Base-by-base conservation (phyloP, 2,329 filamentous ascomycete species). In the Talaromyces verruculosus region DNA sequence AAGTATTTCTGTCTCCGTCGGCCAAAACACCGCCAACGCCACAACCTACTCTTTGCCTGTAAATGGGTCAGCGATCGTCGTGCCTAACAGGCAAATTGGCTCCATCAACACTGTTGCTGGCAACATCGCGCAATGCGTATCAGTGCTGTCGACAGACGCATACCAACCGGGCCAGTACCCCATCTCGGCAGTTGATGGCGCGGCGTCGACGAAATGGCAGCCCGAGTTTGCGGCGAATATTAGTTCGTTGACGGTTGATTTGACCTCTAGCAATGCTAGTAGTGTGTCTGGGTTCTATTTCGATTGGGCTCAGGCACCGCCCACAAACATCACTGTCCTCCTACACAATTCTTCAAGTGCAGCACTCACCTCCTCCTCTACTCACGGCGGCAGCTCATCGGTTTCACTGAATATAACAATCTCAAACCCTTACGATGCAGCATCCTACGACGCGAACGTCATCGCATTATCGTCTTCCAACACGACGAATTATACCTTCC, bases 121-220 rank as follows among this genome's bases (percentile, higher is more conserved):
- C 8, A 91, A 92, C 72, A 79, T 91, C 33, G 81, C 86, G 0
- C 89, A 92, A 77, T 92, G 89, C 74, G 82, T 80, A 3, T 81
- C 86, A 1, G 84, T 84, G 0, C 74, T 73, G 17, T 86, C 84
- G 1, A 73, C 78, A 0, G 74, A 82, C 45, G 72, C 74, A 1
- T 86, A 83, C 71, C 78, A 83, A 30, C 84, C 87, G 0, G 90
- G 89, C 15, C 90, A 92, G 75, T 90, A 91, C 77, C 88, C 89
- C 1, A 80, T 89, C 62, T 82, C 84, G 0, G 88, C 87, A 2
- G 84, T 89, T 61, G 89, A 91, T 70, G 89, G 89, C 62, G 87
- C 87, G 1, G 80, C 85, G 5, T 85, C 84, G 19, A 91, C 89
- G 0, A 85, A 85, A 69, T 91, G 89, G 89, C 88, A 90, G 71